These are phyloP conservation scores for Acer yangbiense DNA, from an alignment of 345 rosid genomes.

Conservation along the genomic window DNA sequence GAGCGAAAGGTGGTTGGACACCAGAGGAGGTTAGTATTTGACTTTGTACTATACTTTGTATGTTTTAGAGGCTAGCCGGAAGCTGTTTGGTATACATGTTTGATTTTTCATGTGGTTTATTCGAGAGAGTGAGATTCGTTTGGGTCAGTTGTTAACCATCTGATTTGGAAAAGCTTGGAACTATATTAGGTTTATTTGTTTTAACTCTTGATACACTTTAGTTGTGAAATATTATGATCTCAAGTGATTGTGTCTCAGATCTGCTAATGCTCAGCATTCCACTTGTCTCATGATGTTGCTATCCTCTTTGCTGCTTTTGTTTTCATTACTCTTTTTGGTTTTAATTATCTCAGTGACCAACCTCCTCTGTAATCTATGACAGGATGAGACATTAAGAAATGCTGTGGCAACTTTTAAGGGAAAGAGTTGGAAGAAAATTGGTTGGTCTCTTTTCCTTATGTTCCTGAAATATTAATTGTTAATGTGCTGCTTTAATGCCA, in stretches of 20 bases:
- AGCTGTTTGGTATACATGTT: neutral
- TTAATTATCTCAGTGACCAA: neutral
- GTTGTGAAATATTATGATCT: neutral
- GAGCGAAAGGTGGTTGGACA: constrained; percentile 99
- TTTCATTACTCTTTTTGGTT: constrained; percentile 8
- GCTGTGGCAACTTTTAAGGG: constrained; percentile 77
- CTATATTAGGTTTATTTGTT: neutral
- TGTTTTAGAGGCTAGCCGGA: neutral
- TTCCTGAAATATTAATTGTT: constrained; percentile 7
- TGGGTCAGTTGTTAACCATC: neutral
- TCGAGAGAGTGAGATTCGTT: neutral
- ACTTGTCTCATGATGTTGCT: neutral
- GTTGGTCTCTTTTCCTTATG: constrained; percentile 35
- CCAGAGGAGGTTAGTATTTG: constrained; percentile 69
- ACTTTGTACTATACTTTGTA: constrained; percentile 4
- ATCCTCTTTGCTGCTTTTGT: constrained; percentile 1
- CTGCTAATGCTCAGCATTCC: neutral
- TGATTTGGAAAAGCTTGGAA: neutral
- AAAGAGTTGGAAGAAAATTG: constrained; percentile 93
- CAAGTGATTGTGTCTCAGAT: neutral
- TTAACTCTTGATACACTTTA: neutral
- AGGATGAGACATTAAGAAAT: constrained; percentile 86
- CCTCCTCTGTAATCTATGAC: constrained; percentile 19
- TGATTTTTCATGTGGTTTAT: neutral
- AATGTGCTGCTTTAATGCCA: neutral